A percentile compares a stretch with the other conserved stretches of the same genome.
These are phyloP conservation scores for Annulohypoxylon stygium DNA, from an alignment of 495 filamentous ascomycete species.

Conservation along the genomic window DNA sequence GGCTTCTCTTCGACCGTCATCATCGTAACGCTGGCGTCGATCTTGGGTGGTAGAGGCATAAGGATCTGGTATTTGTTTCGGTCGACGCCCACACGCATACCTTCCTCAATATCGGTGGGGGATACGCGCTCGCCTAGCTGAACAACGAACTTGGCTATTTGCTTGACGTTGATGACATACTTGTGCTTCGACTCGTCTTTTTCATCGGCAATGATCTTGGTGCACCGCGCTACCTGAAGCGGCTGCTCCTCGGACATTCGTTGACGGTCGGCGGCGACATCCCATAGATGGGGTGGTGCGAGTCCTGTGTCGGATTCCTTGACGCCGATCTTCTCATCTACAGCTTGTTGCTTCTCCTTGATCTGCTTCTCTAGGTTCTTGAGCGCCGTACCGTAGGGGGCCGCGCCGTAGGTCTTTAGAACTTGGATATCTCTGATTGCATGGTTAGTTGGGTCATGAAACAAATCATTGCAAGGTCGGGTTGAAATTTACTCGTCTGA, in stretches of 20 bases:
- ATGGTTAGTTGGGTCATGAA: conserved; percentile 51
- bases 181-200: conserved; percentile 98
- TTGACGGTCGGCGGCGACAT: conserved; percentile 96
- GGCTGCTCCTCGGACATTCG: conserved; percentile 99
- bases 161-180: conserved; percentile 99
- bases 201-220: conserved; percentile 98
- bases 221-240: conserved; percentile 96
- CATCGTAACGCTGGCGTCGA: conserved; percentile 99
- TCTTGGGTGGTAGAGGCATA: conserved; percentile 96
- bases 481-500: conserved; percentile 84
- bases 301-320: conserved; percentile 98
- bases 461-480: conserved; percentile 9
- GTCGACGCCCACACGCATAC: conserved; percentile 98
- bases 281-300: conserved; percentile 98
- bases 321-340: conserved; percentile 95
- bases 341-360: conserved; percentile 94
- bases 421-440: conserved; percentile 91
- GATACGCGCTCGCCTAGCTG: conserved; percentile 97
- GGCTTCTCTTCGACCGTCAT: conserved; percentile 99
- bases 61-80: conserved; percentile 99
- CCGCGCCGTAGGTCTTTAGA: conserved; percentile 98
- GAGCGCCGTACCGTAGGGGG: conserved; percentile 89
- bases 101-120: conserved; percentile 98
- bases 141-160: conserved; percentile 99
- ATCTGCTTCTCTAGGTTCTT: conserved; percentile 99